phyloP scores from a whole-genome alignment of 176 grass and related monocot species.

The Oryza rufipogon region DNA sequence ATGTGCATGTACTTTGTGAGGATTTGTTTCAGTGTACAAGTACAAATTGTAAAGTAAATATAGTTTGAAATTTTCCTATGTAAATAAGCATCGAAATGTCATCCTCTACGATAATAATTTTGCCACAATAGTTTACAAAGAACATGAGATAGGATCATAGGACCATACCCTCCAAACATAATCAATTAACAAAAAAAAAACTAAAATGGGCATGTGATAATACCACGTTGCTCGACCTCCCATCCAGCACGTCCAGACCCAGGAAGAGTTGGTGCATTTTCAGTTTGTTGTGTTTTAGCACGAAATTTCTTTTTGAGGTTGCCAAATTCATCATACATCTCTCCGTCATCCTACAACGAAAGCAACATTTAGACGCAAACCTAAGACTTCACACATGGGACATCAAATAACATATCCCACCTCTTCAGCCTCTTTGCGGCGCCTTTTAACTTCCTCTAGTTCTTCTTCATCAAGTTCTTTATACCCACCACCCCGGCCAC shows the following conservation, averaged over 20 bases:
- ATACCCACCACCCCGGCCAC: slow-evolving; percentile 91
- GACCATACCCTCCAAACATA: background rate
- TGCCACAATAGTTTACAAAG: background rate
- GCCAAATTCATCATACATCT: slow-evolving; percentile 99
- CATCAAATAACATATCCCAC: slow-evolving; percentile 45
- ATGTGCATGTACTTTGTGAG: background rate
- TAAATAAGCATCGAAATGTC: background rate
- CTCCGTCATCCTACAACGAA: slow-evolving; percentile 83
- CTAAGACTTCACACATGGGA: background rate
- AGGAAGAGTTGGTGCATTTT: slow-evolving; percentile 49
- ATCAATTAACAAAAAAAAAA: background rate
- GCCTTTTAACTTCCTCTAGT: slow-evolving; percentile 88
- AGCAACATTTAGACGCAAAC: slow-evolving; percentile 42
- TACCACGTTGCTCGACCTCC: slow-evolving; percentile 81
- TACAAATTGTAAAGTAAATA: background rate
- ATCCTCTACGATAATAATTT: background rate
- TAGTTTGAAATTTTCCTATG: background rate
- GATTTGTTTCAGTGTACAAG: background rate
- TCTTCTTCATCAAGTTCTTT: slow-evolving; percentile 99
- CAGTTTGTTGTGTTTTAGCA: slow-evolving; percentile 71
- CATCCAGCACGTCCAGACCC: slow-evolving; percentile 80
- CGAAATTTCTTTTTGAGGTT: slow-evolving; percentile 99
- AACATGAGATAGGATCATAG: background rate
- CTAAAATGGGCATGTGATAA: slow-evolving; percentile 24
- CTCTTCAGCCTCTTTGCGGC: slow-evolving; percentile 87